A percentile compares a stretch with the other conserved stretches of the same genome.
Conservation (phyloP, 176 grass and related monocot species). For the sorghum (Sorghum bicolor) region DNA sequence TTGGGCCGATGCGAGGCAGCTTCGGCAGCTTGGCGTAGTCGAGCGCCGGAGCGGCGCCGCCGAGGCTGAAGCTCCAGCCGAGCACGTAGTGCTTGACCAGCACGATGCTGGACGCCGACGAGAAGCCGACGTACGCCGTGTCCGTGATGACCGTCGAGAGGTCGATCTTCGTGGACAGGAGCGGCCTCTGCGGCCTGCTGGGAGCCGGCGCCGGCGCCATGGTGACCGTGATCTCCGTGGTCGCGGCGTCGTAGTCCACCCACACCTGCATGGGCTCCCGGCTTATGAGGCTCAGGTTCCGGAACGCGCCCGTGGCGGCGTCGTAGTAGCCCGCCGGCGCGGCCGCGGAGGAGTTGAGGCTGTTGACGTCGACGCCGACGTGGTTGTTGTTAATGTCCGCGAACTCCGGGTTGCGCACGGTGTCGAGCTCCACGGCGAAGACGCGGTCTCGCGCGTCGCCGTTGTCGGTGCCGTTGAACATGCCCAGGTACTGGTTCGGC, state of each 20-base stretch:
- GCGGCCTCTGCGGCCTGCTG: constrained; percentile 3
- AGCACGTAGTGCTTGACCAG: constrained; percentile 44
- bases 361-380: constrained; percentile 49
- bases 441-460: constrained; percentile 24
- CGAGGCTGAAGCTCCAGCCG: constrained; percentile 42
- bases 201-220: constrained; percentile 18
- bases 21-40: constrained; percentile 33
- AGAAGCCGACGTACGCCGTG: constrained; percentile 36
- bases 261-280: constrained; percentile 43
- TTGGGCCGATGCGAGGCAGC: constrained; percentile 36
- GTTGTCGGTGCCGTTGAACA: constrained; percentile 44
- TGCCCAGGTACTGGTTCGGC: constrained; percentile 44
- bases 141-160: constrained; percentile 30
- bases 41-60: neutral
- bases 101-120: constrained; percentile 51
- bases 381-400: constrained; percentile 49
- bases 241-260: constrained; percentile 33
- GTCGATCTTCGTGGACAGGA: neutral
- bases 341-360: constrained; percentile 38
- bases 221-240: constrained; percentile 16
- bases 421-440: constrained; percentile 45
- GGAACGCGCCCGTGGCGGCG: constrained; percentile 26
- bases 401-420: constrained; percentile 50
- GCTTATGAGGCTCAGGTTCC: constrained; percentile 37
- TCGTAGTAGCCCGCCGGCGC: constrained; percentile 35